Percentiles rank a stretch among this genome's conserved stretches.
phyloP scores from a whole-genome alignment of 2,329 filamentous ascomycete genomes.

The Rutstroemia sydowiana region DNA sequence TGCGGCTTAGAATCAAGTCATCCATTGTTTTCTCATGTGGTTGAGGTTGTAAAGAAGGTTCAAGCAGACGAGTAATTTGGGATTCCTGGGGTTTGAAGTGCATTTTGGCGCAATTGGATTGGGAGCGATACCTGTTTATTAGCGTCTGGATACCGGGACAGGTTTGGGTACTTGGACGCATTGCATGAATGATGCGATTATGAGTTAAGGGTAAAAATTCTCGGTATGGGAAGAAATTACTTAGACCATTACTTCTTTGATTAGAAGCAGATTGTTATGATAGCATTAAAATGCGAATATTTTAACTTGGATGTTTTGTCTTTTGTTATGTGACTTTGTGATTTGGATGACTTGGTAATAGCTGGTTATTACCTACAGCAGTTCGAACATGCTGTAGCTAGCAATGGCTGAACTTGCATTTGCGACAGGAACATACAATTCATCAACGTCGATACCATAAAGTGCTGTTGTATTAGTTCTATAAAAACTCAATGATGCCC shows the following conservation, averaged over 20 bases:
- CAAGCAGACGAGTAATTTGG: constrained; percentile 43
- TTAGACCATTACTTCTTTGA: not conserved
- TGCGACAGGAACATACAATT: too few relatives aligned
- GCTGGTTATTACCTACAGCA: too few relatives aligned
- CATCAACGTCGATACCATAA: too few relatives aligned
- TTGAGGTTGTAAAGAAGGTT: constrained; percentile 75
- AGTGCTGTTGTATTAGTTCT: too few relatives aligned
- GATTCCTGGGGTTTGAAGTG: not conserved
- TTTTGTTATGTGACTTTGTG: too few relatives aligned
- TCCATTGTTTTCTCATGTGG: constrained; percentile 68
- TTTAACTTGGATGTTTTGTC: too few relatives aligned
- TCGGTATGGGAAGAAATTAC: not conserved
- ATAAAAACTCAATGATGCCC: too few relatives aligned
- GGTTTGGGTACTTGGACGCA: not conserved
- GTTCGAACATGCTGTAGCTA: too few relatives aligned
- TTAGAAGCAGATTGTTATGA: not conserved
- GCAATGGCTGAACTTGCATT: too few relatives aligned
- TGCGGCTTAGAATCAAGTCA: constrained; percentile 73
- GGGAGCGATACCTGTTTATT: constrained; percentile 11
- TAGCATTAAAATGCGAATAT: not conserved
- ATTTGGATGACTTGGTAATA: too few relatives aligned
- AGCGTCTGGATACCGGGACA: not conserved
- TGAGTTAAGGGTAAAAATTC: not conserved
- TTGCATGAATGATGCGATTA: not conserved
- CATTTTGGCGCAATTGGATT: constrained; percentile 12